Conservation (phyloP, 345 rosid species). For the Eucalyptus globulus region DNA sequence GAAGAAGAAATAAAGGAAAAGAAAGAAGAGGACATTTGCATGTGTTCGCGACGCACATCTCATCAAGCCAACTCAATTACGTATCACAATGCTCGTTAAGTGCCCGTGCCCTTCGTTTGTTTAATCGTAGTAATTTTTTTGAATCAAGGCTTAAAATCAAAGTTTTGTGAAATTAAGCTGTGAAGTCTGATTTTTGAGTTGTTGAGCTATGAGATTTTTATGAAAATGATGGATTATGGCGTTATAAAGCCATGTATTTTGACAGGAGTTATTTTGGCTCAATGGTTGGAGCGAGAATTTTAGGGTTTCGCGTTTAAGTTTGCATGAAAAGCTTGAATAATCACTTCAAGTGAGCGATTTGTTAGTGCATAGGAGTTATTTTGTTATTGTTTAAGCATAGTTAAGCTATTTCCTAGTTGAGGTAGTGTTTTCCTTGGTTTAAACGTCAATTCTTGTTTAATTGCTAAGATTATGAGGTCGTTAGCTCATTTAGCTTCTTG, state of each 20-base stretch:
- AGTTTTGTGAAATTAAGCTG: fast-evolving
- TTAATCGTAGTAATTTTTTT: no score
- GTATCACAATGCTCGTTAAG: no score
- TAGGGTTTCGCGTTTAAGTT: fast-evolving
- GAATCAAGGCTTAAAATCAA: no score
- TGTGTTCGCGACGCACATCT: fast-evolving
- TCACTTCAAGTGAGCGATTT: fast-evolving
- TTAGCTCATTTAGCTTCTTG: no score
- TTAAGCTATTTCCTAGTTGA: no score
- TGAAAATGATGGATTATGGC: fast-evolving
- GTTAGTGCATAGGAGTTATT: no score
- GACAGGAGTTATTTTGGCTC: fast-evolving
- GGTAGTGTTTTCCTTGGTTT: no score
- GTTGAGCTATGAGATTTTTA: fast-evolving
- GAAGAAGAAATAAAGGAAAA: no score
- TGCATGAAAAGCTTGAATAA: fast-evolving
- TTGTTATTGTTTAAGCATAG: fast-evolving
- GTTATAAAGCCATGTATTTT: no score
- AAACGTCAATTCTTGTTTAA: no score
- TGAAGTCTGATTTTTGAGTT: fast-evolving
- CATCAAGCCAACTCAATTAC: no score
- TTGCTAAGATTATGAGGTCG: fast-evolving
- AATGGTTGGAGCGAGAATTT: fast-evolving
- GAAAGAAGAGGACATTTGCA: no score
- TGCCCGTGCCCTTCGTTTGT: fast-evolving